Percentiles rank a stretch among this genome's conserved stretches.
Evolutionary conservation across 805 yeast genomes (phyloP).

Genomic region (Candida caryicola): DNA sequence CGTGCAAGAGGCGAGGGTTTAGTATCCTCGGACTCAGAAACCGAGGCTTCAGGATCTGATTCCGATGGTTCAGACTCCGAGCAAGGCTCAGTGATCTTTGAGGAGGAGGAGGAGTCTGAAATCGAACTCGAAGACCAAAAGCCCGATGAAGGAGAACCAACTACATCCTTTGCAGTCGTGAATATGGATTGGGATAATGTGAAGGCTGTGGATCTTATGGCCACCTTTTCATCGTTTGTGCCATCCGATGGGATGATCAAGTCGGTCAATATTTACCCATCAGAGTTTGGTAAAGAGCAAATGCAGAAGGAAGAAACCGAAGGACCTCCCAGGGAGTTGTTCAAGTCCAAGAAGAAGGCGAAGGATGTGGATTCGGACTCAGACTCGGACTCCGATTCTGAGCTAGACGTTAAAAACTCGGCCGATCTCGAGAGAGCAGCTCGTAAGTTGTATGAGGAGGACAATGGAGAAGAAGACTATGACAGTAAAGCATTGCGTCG

Average conservation of each 20-base stretch:
- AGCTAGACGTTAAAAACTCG: conserved; percentile 45
- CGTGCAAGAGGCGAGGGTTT: conserved; percentile 68
- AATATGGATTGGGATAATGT: conserved; percentile 97
- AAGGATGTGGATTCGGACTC: conserved; percentile 32
- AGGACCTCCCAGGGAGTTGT: conserved; percentile 89
- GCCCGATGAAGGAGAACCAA: conserved; percentile 87
- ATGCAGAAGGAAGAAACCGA: conserved; percentile 86
- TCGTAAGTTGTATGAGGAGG: conserved; percentile 73
- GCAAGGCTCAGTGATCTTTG: conserved; percentile 39
- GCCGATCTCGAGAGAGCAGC: conserved; percentile 57
- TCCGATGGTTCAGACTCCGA: conserved; percentile 46
- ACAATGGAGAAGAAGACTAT: conserved; percentile 77
- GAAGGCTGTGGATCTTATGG: conserved; percentile 82
- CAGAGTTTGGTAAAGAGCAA: conserved; percentile 90
- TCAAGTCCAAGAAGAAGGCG: conserved; percentile 46
- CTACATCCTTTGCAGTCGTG: conserved; percentile 81
- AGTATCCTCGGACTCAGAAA: conserved; percentile 41
- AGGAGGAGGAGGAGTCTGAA: conserved; percentile 51
- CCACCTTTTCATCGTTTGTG: conserved; percentile 81
- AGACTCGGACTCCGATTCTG: conserved; percentile 34
- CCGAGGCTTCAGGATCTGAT: conserved; percentile 39
- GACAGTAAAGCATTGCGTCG: conserved; percentile 80
- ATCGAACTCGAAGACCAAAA: conserved; percentile 53
- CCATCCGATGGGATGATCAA: conserved; percentile 70
- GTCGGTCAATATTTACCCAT: conserved; percentile 74